phyloP scores from a whole-genome alignment of 208 protist species.

The Trypanosoma lewisi region DNA sequence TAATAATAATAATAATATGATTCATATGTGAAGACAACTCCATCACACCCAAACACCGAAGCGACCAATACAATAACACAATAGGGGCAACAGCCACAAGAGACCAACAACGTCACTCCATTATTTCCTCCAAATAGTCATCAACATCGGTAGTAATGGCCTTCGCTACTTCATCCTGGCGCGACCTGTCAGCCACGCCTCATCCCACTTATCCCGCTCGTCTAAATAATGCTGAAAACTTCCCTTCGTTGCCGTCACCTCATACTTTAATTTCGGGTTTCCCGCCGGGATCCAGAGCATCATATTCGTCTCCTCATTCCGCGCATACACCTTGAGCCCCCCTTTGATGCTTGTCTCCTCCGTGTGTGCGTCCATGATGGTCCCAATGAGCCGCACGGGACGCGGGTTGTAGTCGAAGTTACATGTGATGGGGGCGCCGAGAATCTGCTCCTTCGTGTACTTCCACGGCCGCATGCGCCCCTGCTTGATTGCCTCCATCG shows the following conservation, averaged over 20 bases:
- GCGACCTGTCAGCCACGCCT: slow-evolving; percentile 88
- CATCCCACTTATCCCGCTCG: slow-evolving; percentile 90
- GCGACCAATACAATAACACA: too few relatives aligned
- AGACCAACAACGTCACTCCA: too few relatives aligned
- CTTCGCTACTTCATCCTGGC: slow-evolving; percentile 81
- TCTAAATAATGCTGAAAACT: slow-evolving; percentile 90
- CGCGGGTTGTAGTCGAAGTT: slow-evolving; percentile 92
- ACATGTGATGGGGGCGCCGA: slow-evolving; percentile 82
- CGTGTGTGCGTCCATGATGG: slow-evolving; percentile 89
- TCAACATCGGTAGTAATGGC: too few relatives aligned
- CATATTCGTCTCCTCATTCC: slow-evolving; percentile 91
- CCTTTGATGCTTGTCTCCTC: slow-evolving; percentile 89
- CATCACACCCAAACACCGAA: too few relatives aligned
- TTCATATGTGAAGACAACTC: too few relatives aligned
- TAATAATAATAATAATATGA: too few relatives aligned
- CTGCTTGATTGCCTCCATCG: slow-evolving; percentile 84
- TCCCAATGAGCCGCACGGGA: slow-evolving; percentile 86
- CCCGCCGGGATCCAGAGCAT: slow-evolving; percentile 87
- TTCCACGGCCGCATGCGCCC: slow-evolving; percentile 87
- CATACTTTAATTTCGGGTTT: slow-evolving; percentile 89
- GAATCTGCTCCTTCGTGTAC: slow-evolving; percentile 89
- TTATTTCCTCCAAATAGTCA: background rate
- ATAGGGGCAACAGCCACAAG: too few relatives aligned
- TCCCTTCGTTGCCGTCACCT: slow-evolving; percentile 75
- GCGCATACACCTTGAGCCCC: slow-evolving; percentile 87